phyloP scores from a whole-genome alignment of 75 land plant species.

The Cupressus sempervirens region DNA sequence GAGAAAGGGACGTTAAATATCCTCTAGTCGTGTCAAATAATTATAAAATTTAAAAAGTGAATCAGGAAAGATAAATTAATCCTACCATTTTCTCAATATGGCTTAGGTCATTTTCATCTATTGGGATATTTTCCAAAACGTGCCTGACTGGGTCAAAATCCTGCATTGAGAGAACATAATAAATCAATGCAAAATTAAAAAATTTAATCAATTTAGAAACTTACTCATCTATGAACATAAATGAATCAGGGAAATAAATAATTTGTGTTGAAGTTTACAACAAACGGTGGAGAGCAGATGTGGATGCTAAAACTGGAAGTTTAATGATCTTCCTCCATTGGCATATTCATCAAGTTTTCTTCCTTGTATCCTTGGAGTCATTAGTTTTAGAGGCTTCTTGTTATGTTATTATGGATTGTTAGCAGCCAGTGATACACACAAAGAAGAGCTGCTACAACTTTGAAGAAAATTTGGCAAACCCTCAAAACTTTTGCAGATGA shows the following conservation, averaged over 20 bases:
- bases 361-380: no score
- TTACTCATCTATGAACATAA: neutral
- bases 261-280: neutral
- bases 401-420: no score
- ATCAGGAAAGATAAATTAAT: neutral
- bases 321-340: no score
- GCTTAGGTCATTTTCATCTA: slow-evolving; percentile 46
- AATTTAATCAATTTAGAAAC: neutral
- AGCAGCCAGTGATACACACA: no score
- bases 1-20: neutral
- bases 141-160: slow-evolving; percentile 83
- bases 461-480: no score
- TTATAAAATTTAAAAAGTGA: neutral
- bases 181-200: neutral
- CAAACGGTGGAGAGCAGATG: neutral
- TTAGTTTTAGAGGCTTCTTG: no score
- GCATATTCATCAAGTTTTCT: no score
- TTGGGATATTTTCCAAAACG: slow-evolving; percentile 58
- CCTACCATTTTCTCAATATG: slow-evolving; percentile 17
- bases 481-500: no score
- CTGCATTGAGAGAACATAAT: slow-evolving; percentile 28
- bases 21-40: neutral
- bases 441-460: no score
- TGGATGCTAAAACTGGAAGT: no score
- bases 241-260: neutral